Conservation (phyloP, 495 filamentous ascomycete species). For the Penicillium riverlandense region DNA sequence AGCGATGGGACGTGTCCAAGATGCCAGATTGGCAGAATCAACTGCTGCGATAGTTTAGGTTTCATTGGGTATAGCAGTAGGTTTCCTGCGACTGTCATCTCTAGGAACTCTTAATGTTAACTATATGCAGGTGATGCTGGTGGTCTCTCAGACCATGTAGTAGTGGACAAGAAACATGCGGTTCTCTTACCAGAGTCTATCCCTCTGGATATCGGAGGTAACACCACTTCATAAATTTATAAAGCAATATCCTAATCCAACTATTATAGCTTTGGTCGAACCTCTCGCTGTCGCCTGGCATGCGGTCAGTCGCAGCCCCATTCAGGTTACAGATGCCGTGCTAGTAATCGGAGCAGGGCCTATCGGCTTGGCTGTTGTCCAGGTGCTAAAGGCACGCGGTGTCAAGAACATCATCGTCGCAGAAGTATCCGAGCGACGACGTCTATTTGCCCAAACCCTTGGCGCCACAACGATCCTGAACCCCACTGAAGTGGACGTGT, state of each 20-base stretch:
- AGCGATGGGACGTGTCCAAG: constrained; percentile 49
- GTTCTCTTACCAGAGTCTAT: constrained; percentile 16
- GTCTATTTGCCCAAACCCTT: constrained; percentile 9
- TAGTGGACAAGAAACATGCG: constrained; percentile 28
- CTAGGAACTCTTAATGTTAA: neutral
- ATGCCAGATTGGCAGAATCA: constrained; percentile 42
- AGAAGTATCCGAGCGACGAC: constrained; percentile 13
- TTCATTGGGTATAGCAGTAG: constrained; percentile 53
- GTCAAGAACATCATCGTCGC: constrained; percentile 47
- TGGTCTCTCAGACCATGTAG: constrained; percentile 49
- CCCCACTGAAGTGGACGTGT: constrained; percentile 12
- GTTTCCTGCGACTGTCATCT: constrained; percentile 1
- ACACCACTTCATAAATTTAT: neutral
- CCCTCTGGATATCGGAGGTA: constrained; percentile 23
- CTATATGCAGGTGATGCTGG: constrained; percentile 26
- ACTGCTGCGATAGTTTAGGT: constrained; percentile 52
- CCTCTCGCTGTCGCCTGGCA: constrained; percentile 62
- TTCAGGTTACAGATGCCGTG: constrained; percentile 41
- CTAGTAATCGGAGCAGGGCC: constrained; percentile 56
- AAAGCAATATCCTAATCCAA: constrained; percentile 8
- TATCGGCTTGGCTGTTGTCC: constrained; percentile 56
- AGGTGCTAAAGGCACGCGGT: constrained; percentile 43
- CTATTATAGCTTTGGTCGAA: constrained; percentile 45
- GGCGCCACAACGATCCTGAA: constrained; percentile 17
- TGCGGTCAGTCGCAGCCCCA: constrained; percentile 47